These are phyloP conservation scores for Trichoderma aggressivum DNA, from an alignment of 2,329 filamentous ascomycete species.

Conservation along the genomic window DNA sequence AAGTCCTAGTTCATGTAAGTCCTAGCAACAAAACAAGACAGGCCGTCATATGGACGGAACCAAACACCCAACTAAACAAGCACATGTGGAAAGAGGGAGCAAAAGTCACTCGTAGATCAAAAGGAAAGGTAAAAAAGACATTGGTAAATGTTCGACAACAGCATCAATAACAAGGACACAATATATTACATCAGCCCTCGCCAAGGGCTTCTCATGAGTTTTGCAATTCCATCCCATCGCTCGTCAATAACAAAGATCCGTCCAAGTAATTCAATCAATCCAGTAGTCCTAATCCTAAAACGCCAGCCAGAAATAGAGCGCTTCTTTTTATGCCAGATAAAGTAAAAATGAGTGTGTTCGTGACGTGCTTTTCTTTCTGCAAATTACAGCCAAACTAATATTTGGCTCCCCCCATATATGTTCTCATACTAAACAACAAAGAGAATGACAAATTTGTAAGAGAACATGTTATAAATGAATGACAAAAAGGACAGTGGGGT, in stretches of 20 bases:
- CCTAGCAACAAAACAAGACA: neutral
- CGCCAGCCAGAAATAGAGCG: neutral
- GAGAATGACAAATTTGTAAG: neutral
- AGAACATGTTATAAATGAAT: neutral
- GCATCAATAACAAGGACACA: neutral
- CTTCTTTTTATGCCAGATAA: slow-evolving; percentile 8
- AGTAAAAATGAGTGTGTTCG: slow-evolving; percentile 1
- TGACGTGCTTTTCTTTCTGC: neutral
- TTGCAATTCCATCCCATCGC: neutral
- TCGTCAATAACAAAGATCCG: neutral
- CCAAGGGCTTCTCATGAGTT: neutral
- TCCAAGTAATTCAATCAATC: neutral
- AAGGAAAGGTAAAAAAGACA: neutral
- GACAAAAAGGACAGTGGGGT: slow-evolving; percentile 5
- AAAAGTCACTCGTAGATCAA: neutral
- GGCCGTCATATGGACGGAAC: neutral
- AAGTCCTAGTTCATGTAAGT: neutral
- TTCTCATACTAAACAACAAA: neutral
- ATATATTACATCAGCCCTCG: neutral
- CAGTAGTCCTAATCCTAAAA: neutral
- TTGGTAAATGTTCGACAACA: neutral
- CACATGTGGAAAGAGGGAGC: neutral
- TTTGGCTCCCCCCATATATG: neutral
- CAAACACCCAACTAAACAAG: neutral
- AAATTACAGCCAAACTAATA: neutral